phyloP scores from a whole-genome alignment of 2,329 filamentous ascomycete species.

The Xylaria polymorpha region DNA sequence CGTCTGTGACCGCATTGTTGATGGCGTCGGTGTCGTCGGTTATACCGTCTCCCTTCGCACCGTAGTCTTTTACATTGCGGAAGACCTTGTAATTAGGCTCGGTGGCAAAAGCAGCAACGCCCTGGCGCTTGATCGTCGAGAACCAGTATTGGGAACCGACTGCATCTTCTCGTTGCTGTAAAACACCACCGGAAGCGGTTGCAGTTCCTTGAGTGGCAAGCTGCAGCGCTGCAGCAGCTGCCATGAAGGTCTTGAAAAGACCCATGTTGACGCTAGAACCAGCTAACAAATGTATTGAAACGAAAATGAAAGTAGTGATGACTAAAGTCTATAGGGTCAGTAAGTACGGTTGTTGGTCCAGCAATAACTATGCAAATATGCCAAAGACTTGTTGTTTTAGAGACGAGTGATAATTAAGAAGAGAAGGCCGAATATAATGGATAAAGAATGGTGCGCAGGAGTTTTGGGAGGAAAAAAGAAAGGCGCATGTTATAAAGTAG shows the following conservation, averaged over 20 bases:
- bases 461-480: neutral
- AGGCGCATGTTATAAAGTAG: neutral
- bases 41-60: slow-evolving; percentile 73
- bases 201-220: slow-evolving; percentile 42
- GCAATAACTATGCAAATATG: slow-evolving; percentile 16
- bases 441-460: neutral
- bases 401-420: neutral
- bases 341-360: slow-evolving; percentile 26
- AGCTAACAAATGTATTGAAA: slow-evolving; percentile 44
- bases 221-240: slow-evolving; percentile 45
- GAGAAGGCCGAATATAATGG: neutral
- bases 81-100: slow-evolving; percentile 73
- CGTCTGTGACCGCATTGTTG: slow-evolving; percentile 83
- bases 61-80: slow-evolving; percentile 81
- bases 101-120: slow-evolving; percentile 71
- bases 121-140: slow-evolving; percentile 74
- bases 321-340: slow-evolving; percentile 17
- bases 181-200: slow-evolving; percentile 38
- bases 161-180: slow-evolving; percentile 44
- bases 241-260: slow-evolving; percentile 48
- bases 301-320: slow-evolving; percentile 38
- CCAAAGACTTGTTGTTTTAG: neutral
- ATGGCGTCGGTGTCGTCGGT: slow-evolving; percentile 91
- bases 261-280: slow-evolving; percentile 50
- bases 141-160: slow-evolving; percentile 75